Conservation (phyloP, 1,139 yeast genomes). For the Arxiozyma heterogenica region DNA sequence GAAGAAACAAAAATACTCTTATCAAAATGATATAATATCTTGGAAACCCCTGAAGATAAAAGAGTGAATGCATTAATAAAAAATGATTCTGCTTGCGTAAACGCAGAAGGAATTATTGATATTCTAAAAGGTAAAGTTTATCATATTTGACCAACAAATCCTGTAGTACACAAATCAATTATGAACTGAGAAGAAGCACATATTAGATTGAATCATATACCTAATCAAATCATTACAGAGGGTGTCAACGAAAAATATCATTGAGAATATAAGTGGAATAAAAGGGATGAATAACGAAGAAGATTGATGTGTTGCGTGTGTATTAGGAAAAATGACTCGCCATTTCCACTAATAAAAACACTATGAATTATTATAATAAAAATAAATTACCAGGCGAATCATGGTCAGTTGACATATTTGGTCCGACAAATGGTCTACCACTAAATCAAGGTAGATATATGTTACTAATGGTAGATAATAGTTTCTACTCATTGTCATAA, state of each 20-base stretch:
- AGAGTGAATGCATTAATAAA: too few species aligned
- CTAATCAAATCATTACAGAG: too few species aligned
- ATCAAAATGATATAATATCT: too few species aligned
- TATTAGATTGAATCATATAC: too few species aligned
- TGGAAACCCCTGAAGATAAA: too few species aligned
- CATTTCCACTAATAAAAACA: constrained; percentile 2
- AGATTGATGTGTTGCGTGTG: constrained; percentile 2
- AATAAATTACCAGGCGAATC: constrained; percentile 5
- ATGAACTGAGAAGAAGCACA: too few species aligned
- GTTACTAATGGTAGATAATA: constrained; percentile 6
- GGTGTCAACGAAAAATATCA: background rate
- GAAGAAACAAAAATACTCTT: too few species aligned
- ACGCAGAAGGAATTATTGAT: too few species aligned
- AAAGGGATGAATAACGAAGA: background rate
- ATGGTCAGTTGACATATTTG: constrained; percentile 5
- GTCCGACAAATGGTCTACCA: constrained; percentile 2
- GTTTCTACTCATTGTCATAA: constrained; percentile 2
- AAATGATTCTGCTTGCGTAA: too few species aligned
- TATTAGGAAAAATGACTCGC: constrained; percentile 1
- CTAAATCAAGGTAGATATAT: background rate
- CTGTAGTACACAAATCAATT: too few species aligned
- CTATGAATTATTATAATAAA: constrained; percentile 5
- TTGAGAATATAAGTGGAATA: background rate
- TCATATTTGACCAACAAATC: too few species aligned
- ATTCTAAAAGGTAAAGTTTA: too few species aligned